Conservation (phyloP, 495 filamentous ascomycete species). For the Xeromyces bisporus region DNA sequence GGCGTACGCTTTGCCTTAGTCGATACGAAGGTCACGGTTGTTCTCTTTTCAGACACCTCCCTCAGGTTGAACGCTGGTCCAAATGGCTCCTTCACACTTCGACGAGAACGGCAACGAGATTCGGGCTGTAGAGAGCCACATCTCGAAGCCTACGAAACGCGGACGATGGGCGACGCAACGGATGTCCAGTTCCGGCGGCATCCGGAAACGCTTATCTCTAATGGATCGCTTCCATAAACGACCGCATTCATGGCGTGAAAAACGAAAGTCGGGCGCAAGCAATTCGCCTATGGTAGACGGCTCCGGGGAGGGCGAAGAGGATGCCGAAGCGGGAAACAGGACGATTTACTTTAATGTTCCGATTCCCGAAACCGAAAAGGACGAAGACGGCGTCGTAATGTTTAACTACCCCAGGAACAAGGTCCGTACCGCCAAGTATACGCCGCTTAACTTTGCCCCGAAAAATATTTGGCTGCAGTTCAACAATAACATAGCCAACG, state of each 20-base stretch:
- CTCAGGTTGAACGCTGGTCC: slow-evolving; percentile 14
- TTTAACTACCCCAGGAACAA: slow-evolving; percentile 76
- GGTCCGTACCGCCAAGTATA: slow-evolving; percentile 95
- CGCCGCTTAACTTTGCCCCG: slow-evolving; percentile 86
- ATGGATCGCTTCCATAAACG: slow-evolving; percentile 59
- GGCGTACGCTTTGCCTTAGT: slow-evolving; percentile 16
- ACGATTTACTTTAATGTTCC: slow-evolving; percentile 76
- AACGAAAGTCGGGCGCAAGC: slow-evolving; percentile 38
- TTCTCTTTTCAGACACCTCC: slow-evolving; percentile 16
- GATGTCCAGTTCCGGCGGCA: slow-evolving; percentile 50
- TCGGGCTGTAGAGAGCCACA: slow-evolving; percentile 27
- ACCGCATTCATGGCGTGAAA: slow-evolving; percentile 40
- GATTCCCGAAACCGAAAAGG: slow-evolving; percentile 57
- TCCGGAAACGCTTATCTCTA: slow-evolving; percentile 70
- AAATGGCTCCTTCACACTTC: slow-evolving; percentile 24
- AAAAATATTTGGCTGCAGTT: slow-evolving; percentile 97
- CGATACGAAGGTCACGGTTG: slow-evolving; percentile 4
- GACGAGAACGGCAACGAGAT: slow-evolving; percentile 11
- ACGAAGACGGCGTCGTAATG: slow-evolving; percentile 64
- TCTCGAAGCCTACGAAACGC: slow-evolving; percentile 46
- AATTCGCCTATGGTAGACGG: slow-evolving; percentile 18
- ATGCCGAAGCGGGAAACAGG: slow-evolving; percentile 18
- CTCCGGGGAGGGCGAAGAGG: slow-evolving; percentile 24
- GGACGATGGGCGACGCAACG: slow-evolving; percentile 91
- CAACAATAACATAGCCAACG: slow-evolving; percentile 95